Evolutionary conservation across 1,284 basidiomycete genomes (phyloP), one percentile per base, ranked within the genome.

Genomic region (Meira nashicola): DNA sequence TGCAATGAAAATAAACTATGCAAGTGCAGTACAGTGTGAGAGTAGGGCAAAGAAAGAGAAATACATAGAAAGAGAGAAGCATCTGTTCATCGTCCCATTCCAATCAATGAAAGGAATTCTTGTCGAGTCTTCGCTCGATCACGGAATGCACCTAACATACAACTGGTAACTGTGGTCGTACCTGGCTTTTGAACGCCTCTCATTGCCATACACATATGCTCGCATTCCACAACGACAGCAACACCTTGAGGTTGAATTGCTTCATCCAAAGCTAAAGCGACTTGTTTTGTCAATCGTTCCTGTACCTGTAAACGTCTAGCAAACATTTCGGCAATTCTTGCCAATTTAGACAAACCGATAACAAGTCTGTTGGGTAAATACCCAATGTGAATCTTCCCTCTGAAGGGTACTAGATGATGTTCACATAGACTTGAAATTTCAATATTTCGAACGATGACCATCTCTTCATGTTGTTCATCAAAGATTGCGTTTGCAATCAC

Each of bases 161-260:
- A 96, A n/a, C 90, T 93, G 1, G 95, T 98, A 38, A 95, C 89
- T 0, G 95, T 98, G 19, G 89, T 86, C 7, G 94, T 85, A 28
- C 95, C 94, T 1, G 94, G 94, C 80, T 99, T 99, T 80, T 99
- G 95, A 1, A 99, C 95, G 43, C 95, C 95, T 60, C 95, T 87
- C 93, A 98, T 98, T 1, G 93, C 92, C 95, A 99, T 99, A 79
- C 95, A 99, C 81, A 98, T 85, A 81, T 99, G 95, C 41, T 92
- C 94, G 75, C 60, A 66, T 54, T 71, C 68, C 39, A 74, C 62
- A 28, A 99, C 95, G 63, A 99, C 95, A 0, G 93, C 95, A n/a
- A 99, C 95, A 54, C 95, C 95, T 66, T 89, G 86, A 51, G 95
- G 95, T 71, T 90, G 87, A 70, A 98, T 93, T 12, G 95, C 95